Base-by-base conservation (phyloP, 192 early-diverging fungal genomes). In the Entomortierella parvispora region DNA sequence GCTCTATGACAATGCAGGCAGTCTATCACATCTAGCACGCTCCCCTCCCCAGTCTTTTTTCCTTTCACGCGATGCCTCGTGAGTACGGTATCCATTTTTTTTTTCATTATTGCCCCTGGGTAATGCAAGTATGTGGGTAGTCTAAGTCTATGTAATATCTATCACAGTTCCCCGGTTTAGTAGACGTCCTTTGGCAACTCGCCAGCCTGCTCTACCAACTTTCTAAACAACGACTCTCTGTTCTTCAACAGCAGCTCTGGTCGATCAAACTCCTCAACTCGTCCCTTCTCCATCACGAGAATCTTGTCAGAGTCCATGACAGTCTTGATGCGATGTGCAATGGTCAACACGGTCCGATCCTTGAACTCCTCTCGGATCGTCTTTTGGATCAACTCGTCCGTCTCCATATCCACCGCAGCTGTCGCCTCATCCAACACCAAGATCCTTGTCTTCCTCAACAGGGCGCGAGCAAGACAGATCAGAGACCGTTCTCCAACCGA, bases 301-400 rank as follows among this genome's bases (percentile, higher is more conserved):
- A 96, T 87, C 23, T 84, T 81, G 71, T 92, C 90, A 57, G 64
- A 80, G 67, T 85, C 81, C 58, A 81, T 66, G 11, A 88, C 78
- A 6, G 90, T 92, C 42, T 92, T 84, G 33, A 91, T 65, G 11
- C 92, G 86, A 66, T 94, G 90, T 12, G 90, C 90, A 50, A 91
- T 91, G 57, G 87, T 86, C 80, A 84, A 31, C 82, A 76, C 22
- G 50, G 42, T 82, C 54, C 48, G 77, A 60, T 68, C 18, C 26
- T 47, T 22, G 31, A 47, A 50, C 22, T 48, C 45, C 23, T 45
- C 15, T 10, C 50, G 52, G 71, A 58, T 45, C 57, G 44, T 29
- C 64, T 68, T 23, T 45, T 69, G 60, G 66, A 95, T 91, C 49
- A 85, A 28, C 15, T 29, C 18, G 53, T 86, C 85, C 5, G 85